These are phyloP conservation scores for Falciphora oryzae DNA, from an alignment of 2,329 filamentous ascomycete species.

Conservation along the genomic window DNA sequence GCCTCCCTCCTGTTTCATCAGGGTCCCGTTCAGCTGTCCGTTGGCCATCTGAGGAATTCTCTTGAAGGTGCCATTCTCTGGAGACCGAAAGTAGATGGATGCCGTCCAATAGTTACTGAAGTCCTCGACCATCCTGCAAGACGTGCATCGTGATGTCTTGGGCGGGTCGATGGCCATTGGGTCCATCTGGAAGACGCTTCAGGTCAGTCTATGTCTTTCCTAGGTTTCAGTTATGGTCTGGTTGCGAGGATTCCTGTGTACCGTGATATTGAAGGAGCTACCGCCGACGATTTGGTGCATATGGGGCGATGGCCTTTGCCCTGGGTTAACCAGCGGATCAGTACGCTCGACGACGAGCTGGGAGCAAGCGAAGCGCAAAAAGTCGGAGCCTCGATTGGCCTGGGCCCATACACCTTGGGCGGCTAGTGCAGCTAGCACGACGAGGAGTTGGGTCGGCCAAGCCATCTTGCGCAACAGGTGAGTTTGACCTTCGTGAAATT, in stretches of 20 bases:
- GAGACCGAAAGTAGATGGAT: conserved; percentile 39
- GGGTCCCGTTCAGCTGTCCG: conserved; percentile 21
- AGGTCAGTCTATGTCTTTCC: not conserved
- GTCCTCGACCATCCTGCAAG: conserved; percentile 57
- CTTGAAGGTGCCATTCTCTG: conserved; percentile 50
- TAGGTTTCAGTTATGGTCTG: not conserved
- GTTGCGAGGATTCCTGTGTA: not conserved
- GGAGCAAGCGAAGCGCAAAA: conserved; percentile 8
- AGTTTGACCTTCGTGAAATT: too few species aligned
- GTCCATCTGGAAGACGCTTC: conserved; percentile 5
- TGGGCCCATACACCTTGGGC: not conserved
- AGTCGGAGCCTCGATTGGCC: not conserved
- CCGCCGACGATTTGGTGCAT: conserved; percentile 8
- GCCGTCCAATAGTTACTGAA: conserved; percentile 66
- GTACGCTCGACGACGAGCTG: conserved; percentile 6
- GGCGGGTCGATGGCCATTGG: conserved; percentile 9
- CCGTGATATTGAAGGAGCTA: conserved; percentile 7
- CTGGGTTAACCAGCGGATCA: conserved; percentile 6
- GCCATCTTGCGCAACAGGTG: too few species aligned
- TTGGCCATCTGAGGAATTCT: conserved; percentile 37
- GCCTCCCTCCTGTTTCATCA: conserved; percentile 37
- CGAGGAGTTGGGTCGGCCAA: too few species aligned
- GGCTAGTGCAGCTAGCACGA: not conserved
- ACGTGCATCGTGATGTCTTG: conserved; percentile 50
- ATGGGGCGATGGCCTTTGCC: not conserved